A percentile compares a stretch with the other conserved stretches of the same genome.
Conservation (phyloP, 2,329 filamentous ascomycete species). For the Pyrenochaeta sp. region DNA sequence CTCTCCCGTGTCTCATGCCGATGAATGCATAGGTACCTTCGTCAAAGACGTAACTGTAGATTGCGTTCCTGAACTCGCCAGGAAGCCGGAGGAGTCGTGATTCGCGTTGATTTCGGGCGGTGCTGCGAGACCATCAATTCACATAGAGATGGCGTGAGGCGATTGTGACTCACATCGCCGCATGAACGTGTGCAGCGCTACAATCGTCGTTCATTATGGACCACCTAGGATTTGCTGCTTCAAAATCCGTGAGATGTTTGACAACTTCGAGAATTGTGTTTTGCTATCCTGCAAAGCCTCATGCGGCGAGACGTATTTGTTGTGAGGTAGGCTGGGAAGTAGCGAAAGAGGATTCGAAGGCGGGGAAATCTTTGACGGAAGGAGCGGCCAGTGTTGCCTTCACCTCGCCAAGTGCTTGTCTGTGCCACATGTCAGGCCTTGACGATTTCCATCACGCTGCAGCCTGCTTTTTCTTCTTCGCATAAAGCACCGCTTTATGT, state of each 20-base stretch:
- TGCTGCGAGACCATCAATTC: neutral
- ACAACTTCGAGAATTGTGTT: neutral
- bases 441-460: conserved; percentile 12
- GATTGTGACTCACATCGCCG: neutral
- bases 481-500: conserved; percentile 72
- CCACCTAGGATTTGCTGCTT: neutral
- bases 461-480: conserved; percentile 28
- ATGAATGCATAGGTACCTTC: neutral
- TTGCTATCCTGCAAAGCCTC: neutral
- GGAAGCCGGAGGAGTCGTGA: conserved; percentile 11
- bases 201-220: neutral
- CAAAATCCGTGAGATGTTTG: neutral
- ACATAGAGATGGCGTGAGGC: neutral
- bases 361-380: neutral
- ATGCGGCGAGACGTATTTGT: neutral
- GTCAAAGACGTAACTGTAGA: conserved; percentile 3
- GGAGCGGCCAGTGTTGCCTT: neutral
- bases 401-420: neutral
- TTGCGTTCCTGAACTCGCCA: conserved; percentile 8
- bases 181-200: neutral
- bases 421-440: neutral
- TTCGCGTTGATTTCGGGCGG: conserved; percentile 1
- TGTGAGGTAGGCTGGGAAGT: neutral
- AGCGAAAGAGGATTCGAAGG: neutral
- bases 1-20: neutral